Conservation (phyloP, 2,329 filamentous ascomycete genomes). For the Aspergillus pseudonomiae region DNA sequence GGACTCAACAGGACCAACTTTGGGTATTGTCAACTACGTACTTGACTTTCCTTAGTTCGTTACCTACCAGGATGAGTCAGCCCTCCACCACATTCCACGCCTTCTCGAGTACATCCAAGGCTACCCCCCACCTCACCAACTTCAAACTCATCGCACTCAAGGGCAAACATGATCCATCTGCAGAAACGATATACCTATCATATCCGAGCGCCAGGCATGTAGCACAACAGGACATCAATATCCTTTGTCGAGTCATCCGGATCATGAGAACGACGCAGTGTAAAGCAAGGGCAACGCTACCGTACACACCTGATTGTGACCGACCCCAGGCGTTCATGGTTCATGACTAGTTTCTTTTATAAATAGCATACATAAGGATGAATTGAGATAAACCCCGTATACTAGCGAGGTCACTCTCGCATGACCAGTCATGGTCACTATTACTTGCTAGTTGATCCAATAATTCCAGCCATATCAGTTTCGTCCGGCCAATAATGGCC, state of each 20-base stretch:
- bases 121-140: neutral
- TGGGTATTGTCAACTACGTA: neutral
- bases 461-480: slow-evolving; percentile 4
- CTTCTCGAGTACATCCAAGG: neutral
- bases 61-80: neutral
- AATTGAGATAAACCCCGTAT: neutral
- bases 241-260: neutral
- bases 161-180: neutral
- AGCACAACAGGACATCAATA: neutral
- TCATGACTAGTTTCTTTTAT: slow-evolving; percentile 6
- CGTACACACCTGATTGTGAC: neutral
- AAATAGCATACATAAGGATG: neutral
- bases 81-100: neutral
- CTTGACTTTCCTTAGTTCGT: too few species aligned
- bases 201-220: neutral
- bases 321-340: slow-evolving; percentile 5
- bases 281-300: slow-evolving; percentile 2
- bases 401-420: neutral
- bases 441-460: slow-evolving; percentile 2
- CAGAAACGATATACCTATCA: neutral
- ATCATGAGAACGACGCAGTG: neutral
- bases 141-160: neutral
- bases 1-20: neutral
- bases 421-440: neutral
- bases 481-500: neutral